Base-by-base conservation (phyloP, 1,284 basidiomycete genomes). In the Rugosomyces carneus region DNA sequence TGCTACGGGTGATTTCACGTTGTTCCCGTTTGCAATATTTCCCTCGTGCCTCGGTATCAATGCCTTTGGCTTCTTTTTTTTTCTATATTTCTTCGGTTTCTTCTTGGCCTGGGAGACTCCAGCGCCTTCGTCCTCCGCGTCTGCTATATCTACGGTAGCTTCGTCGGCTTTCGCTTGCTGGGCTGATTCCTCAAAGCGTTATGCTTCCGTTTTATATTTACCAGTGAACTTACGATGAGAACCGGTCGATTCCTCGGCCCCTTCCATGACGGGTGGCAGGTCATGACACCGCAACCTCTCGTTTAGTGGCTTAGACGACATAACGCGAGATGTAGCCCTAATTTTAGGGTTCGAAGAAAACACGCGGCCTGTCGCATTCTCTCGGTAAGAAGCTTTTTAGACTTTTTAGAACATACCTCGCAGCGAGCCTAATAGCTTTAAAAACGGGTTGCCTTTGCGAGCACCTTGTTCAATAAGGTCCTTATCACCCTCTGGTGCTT, bases 31-130 rank as follows among this genome's bases (percentile, higher is more conserved):
- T 40, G 44, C 37, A 11, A 49, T 39, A 1, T 31, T 60, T 56
- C 23, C 52, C 47, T 9, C 47, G 10, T 60, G 48, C 16, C 11
- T 5, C 11, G 66, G 56, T 7, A 66, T 50, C 7, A 65, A 45
- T 11, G n/a, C 31, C 31, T n/a, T 34, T 34, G 58, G 53, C 57
- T 76, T 78, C 62, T 81, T 85, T 66, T 82, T 85, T 61, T 85
- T 86, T 70, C 81, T 84, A 5, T 72, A 63, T 57, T 82, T 85
- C 61, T 79, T 81, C 60, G 73, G 83, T 66, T 86, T 86, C 50
- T 77, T 77, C 20, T 64, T 57, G 3, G 61, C 49, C 3, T 60
- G 48, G 20, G 60, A 15, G 11, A 62, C 63, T 9, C 71, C 73
- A 13, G 3, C 9, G 18, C 79, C 82, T 58, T 84, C 79, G 35